Evolutionary conservation across 805 yeast species (phyloP).

Genomic region (Zygotorulaspora sp.): DNA sequence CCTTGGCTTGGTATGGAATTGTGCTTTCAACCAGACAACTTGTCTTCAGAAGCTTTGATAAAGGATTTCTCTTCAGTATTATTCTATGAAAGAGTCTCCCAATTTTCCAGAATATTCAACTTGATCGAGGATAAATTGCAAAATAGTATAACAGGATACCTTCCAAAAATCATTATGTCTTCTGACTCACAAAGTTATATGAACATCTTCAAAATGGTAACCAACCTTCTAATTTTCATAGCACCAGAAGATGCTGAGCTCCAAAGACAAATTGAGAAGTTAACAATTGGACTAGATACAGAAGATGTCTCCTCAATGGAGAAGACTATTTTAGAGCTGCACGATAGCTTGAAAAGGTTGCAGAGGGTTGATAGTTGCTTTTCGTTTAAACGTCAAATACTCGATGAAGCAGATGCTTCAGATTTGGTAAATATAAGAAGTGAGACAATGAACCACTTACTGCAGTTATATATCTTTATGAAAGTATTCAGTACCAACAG

Average conservation of each 20-base stretch:
- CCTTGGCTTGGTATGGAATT: slow-evolving; percentile 81
- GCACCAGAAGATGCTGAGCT: slow-evolving; percentile 64
- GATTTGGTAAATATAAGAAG: slow-evolving; percentile 41
- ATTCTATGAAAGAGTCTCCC: slow-evolving; percentile 51
- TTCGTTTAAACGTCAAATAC: slow-evolving; percentile 43
- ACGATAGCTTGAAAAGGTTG: slow-evolving; percentile 43
- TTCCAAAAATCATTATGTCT: slow-evolving; percentile 62
- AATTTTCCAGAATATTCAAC: slow-evolving; percentile 38
- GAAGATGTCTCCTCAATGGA: slow-evolving; percentile 51
- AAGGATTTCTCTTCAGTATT: slow-evolving; percentile 60
- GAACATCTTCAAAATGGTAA: slow-evolving; percentile 56
- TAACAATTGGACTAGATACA: slow-evolving; percentile 67
- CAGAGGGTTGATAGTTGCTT: slow-evolving; percentile 43
- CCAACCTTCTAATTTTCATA: slow-evolving; percentile 61
- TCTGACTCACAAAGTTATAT: slow-evolving; percentile 73
- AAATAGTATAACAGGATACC: slow-evolving; percentile 53
- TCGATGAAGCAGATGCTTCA: slow-evolving; percentile 47
- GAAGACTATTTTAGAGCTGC: slow-evolving; percentile 46
- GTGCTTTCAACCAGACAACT: slow-evolving; percentile 49
- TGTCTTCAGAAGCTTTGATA: slow-evolving; percentile 50
- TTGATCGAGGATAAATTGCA: slow-evolving; percentile 30
- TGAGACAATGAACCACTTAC: slow-evolving; percentile 36
- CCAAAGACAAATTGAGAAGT: slow-evolving; percentile 56
- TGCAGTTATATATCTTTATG: slow-evolving; percentile 45
- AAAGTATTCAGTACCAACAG: slow-evolving; percentile 40